Evolutionary conservation across 2,329 filamentous ascomycete species (phyloP), one percentile per base, ranked within the genome.

Genomic region (Ophiostoma australiae): DNA sequence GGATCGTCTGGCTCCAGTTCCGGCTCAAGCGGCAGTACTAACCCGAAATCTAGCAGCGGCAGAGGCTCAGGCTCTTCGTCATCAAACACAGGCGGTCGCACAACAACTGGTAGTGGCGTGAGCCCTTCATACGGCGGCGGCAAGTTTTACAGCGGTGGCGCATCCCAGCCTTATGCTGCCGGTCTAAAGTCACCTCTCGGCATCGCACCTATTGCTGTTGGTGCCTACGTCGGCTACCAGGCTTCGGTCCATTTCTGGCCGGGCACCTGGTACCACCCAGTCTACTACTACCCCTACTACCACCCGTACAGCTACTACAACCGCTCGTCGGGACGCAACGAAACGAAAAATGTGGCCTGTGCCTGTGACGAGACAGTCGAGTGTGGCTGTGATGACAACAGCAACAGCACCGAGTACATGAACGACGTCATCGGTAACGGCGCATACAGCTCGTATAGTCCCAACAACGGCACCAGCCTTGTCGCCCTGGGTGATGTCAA

Each of bases 341-440:
- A 89, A 82, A 87, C 82, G 10, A 83, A 87, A 72, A 84, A 86
- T 0, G 86, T 91, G 0, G 77, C 80, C 3, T 92, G 90, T 76
- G 79, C 87, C 35, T 92, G 90, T 79, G 83, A 85, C 72, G 77
- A 82, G 69, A 82, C 82, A 74, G 78, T 76, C 39, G 82, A 82
- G 23, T 93, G 91, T 76, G 85, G 87, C 6, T 93, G 91, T 77
- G 91, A 94, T 72, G 88, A 91, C 70, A 89, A 88, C 75, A 82
- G 84, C 71, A 82, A 87, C 74, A 81, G 79, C n/a, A 80, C 83
- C 0, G 48, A 37, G n/a, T 91, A 89, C 77, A 80, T 91, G 72
- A 80, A 86, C 73, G 83, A 85, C 10, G 77, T 94, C 11, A 82
- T 94, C 63, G 90, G 89, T 70, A 85, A 90, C 77, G 89, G 88